A percentile compares a stretch with the other conserved stretches of the same genome.
These are phyloP conservation scores for Populus euphratica DNA, from an alignment of 345 rosid species.

Conservation along the genomic window DNA sequence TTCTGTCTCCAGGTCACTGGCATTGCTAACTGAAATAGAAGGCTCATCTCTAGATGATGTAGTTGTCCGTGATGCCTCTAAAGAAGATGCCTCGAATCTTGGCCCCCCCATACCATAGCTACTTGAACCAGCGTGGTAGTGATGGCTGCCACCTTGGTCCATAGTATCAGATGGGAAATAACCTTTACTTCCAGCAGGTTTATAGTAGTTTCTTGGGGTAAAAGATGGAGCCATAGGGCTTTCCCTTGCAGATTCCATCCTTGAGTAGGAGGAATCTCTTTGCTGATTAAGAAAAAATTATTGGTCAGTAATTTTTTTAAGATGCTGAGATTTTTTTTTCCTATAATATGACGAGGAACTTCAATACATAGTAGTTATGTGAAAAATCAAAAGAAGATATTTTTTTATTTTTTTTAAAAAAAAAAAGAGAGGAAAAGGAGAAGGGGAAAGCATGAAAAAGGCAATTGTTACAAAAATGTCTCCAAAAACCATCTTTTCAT, in stretches of 20 bases:
- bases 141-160: slow-evolving; percentile 49
- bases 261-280: slow-evolving; percentile 79
- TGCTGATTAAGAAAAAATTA: slow-evolving; percentile 20
- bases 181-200: slow-evolving; percentile 49
- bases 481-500: neutral
- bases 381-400: neutral
- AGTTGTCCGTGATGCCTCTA: slow-evolving; percentile 73
- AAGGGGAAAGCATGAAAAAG: neutral
- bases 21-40: slow-evolving; percentile 87
- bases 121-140: slow-evolving; percentile 50
- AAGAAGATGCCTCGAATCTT: slow-evolving; percentile 44
- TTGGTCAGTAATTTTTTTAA: neutral
- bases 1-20: slow-evolving; percentile 85
- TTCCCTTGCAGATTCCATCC: slow-evolving; percentile 69
- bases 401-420: no score
- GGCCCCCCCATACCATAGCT: slow-evolving; percentile 42
- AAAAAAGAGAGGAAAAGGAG: neutral
- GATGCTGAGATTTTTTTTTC: neutral
- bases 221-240: slow-evolving; percentile 82
- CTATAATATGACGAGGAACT: neutral
- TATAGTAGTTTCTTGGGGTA: slow-evolving; percentile 73
- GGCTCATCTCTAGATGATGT: slow-evolving; percentile 90
- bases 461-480: neutral
- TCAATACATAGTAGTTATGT: neutral
- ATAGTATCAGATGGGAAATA: slow-evolving; percentile 74